phyloP scores from a whole-genome alignment of 306 rosid genomes.

The Gastrolobium bilobum region DNA sequence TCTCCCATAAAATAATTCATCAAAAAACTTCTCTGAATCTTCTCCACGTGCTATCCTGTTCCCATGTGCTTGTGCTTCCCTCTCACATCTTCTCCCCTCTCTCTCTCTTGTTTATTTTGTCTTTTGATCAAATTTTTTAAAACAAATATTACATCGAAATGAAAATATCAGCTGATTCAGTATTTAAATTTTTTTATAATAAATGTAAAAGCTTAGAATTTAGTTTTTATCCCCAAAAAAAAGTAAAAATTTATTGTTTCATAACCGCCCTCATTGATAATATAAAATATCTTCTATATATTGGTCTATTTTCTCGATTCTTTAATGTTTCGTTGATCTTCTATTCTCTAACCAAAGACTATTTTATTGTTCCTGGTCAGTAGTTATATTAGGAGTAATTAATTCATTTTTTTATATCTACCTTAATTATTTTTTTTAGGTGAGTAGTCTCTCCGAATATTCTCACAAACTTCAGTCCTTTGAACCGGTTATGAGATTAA shows the following conservation, averaged over 20 bases:
- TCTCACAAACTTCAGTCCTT: no score
- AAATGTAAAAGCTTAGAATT: neutral
- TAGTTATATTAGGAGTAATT: neutral
- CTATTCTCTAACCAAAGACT: slow-evolving; percentile 42
- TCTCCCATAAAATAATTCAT: neutral
- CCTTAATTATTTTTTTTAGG: no score
- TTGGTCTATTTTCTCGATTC: neutral
- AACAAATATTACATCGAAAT: no score
- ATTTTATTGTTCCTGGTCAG: slow-evolving; percentile 29
- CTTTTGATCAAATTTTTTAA: neutral
- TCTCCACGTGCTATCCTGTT: slow-evolving; percentile 70
- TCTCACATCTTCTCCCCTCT: neutral
- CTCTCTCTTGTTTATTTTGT: neutral
- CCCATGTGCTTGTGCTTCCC: slow-evolving; percentile 71
- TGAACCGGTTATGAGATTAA: no score
- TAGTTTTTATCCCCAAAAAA: no score
- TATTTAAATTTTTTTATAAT: neutral
- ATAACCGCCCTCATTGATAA: neutral
- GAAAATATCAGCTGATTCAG: no score
- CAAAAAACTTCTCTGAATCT: slow-evolving; percentile 62
- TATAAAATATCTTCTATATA: neutral
- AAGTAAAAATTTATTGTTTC: no score
- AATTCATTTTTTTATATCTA: no score
- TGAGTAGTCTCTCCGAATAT: no score
- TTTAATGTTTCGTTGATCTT: slow-evolving; percentile 36